Conservation (phyloP, 768 basidiomycete species). For the Boletellus sp. region DNA sequence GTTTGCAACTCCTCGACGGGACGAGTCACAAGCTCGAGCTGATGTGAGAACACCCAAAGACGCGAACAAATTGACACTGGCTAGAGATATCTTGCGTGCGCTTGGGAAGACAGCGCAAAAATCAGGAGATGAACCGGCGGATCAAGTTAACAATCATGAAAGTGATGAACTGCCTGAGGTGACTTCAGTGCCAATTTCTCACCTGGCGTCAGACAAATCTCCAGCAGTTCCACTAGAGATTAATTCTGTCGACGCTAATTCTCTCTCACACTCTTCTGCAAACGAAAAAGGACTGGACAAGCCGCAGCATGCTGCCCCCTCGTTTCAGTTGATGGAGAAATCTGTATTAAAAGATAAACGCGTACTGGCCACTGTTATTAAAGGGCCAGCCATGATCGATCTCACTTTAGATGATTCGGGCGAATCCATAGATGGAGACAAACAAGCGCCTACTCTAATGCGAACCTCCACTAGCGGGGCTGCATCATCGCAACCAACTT, state of each 20-base stretch:
- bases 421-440: slow-evolving; percentile 14
- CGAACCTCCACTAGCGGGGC: slow-evolving; percentile 1
- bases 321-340: not conserved
- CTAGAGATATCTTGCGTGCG: slow-evolving; percentile 54
- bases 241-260: not conserved
- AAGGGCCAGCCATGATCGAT: slow-evolving; percentile 26
- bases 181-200: not conserved
- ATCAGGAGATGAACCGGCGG: not conserved
- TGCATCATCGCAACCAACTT: slow-evolving; percentile 5
- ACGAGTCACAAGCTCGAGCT: not conserved
- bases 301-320: not conserved
- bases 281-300: not conserved
- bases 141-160: not conserved
- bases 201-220: not conserved
- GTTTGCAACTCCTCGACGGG: slow-evolving; percentile 8
- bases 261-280: not conserved
- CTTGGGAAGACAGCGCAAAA: slow-evolving; percentile 33
- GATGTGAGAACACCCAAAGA: slow-evolving; percentile 32
- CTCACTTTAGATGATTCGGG: slow-evolving; percentile 25
- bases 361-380: not conserved
- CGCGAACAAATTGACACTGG: slow-evolving; percentile 50
- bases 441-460: slow-evolving; percentile 9
- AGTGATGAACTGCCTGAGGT: not conserved
- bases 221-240: not conserved
- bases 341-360: not conserved